Base-by-base conservation (phyloP, 1,139 yeast genomes). In the Pichiaceae sp. region DNA sequence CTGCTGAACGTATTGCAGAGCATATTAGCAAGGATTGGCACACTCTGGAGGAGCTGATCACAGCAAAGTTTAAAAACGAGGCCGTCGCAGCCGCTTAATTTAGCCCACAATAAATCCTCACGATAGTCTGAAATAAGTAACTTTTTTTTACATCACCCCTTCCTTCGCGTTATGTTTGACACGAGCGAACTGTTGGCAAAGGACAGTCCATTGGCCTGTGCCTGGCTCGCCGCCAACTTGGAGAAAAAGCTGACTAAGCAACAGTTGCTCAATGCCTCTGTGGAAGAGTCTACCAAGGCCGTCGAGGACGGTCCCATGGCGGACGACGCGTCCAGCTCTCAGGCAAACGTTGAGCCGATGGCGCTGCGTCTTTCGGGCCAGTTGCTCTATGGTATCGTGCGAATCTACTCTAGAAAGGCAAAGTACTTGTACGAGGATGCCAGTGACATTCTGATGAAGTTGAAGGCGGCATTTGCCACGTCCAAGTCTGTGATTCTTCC, bases 201-300 rank as follows among this genome's bases (percentile, higher is more conserved):
- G 44, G 80, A 80, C 53, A 93, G 95, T 3, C 94, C 95, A 2
- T 64, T 87, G 49, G 95, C 95, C 4, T 83, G 81, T 47, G 91
- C 86, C 14, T 89, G 96, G 96, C 69, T 89, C 38, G 96, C 96
- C 3, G 91, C 96, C 25, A 87, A 85, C 55, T 71, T 85, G 59
- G 95, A 84, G 50, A 76, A 79, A 52, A 83, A 82, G 49, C 69
- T 89, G 33, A 72, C 94, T 33, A 83, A 84, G 54, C 76, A 75
- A 41, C 91, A 87, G 53, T 70, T 83, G 35, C 63, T 86, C 37
- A 78, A 73, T 50, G 78, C 96, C 17, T 75, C 82, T 52, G 79
- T 89, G 43, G 59, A 72, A 15, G 71, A 78, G 43, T 80, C 95
- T 1, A 78, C 87, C 4, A 65, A 68, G 38, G 82, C 66, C 32